phyloP scores from a whole-genome alignment of 345 rosid species.

The Firmiana major region DNA sequence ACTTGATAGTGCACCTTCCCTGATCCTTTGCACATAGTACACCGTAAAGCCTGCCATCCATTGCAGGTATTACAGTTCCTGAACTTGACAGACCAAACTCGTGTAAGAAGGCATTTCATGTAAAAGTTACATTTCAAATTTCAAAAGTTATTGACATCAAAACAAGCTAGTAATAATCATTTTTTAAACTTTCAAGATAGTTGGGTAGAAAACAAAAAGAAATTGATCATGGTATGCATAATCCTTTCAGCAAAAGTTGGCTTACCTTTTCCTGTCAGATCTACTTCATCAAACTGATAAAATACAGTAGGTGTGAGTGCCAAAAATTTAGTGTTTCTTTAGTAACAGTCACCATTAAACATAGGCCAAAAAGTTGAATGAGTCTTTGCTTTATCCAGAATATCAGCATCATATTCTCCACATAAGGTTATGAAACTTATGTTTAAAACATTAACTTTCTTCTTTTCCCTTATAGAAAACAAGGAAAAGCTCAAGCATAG shows the following conservation, averaged over 20 bases:
- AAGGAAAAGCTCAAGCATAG: not conserved
- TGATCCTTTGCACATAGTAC: constrained; percentile 89
- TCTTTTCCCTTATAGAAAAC: not conserved
- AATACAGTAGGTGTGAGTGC: not conserved
- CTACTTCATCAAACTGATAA: not conserved
- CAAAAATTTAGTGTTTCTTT: not conserved
- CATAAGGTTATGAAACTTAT: not conserved
- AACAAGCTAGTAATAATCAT: not conserved
- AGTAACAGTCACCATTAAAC: not conserved
- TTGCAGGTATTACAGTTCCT: constrained; percentile 80
- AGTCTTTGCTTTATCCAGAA: not conserved
- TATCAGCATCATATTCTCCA: not conserved
- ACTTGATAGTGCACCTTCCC: constrained; percentile 87
- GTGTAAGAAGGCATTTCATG: not conserved
- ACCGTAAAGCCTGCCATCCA: constrained; percentile 89
- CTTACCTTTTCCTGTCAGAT: not conserved
- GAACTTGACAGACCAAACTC: constrained; percentile 20
- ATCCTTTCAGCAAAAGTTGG: not conserved
- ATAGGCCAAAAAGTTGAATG: not conserved
- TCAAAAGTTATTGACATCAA: not conserved
- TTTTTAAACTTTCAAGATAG: not conserved
- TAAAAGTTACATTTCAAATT: not conserved
- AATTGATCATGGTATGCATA: not conserved
- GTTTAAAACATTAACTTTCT: not conserved
- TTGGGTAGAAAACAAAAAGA: not conserved